Evolutionary conservation across 495 filamentous ascomycete species (phyloP).

Genomic region (Neurospora sp.): DNA sequence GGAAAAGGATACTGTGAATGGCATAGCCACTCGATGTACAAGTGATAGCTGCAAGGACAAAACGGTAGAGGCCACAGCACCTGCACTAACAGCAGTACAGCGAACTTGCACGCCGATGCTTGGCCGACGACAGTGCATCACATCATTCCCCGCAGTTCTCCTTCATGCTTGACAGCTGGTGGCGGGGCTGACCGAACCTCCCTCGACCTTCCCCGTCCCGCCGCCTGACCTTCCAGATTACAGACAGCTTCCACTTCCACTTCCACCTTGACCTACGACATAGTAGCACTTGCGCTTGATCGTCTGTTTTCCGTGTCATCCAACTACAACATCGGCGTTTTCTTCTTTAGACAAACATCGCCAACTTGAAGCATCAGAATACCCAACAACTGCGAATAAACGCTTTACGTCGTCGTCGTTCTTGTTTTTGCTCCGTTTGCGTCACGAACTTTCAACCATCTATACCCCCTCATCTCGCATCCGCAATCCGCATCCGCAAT

Average conservation of each 20-base stretch:
- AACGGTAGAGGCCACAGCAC: neutral
- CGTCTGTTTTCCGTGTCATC: neutral
- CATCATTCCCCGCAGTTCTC: slow-evolving; percentile 4
- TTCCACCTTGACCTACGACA: neutral
- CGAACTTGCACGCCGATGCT: neutral
- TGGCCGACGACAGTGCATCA: slow-evolving; percentile 4
- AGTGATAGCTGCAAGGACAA: neutral
- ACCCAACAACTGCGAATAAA: neutral
- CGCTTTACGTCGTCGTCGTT: neutral
- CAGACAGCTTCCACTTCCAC: neutral
- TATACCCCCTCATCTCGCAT: slow-evolving; percentile 1
- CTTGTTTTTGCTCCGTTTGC: neutral
- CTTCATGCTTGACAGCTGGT: slow-evolving; percentile 1
- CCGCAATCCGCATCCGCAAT: neutral
- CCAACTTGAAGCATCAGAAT: neutral
- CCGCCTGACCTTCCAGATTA: neutral
- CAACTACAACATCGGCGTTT: neutral
- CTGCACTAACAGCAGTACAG: neutral
- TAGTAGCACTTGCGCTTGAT: neutral
- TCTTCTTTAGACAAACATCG: neutral
- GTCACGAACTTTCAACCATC: neutral
- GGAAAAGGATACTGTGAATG: neutral
- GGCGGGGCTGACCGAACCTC: slow-evolving; percentile 11
- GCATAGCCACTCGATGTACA: neutral
- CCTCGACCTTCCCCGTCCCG: neutral